Percentiles rank a stretch among this genome's conserved stretches.
phyloP scores from a whole-genome alignment of 2,329 filamentous ascomycete genomes.

The Thyridium curvatum region DNA sequence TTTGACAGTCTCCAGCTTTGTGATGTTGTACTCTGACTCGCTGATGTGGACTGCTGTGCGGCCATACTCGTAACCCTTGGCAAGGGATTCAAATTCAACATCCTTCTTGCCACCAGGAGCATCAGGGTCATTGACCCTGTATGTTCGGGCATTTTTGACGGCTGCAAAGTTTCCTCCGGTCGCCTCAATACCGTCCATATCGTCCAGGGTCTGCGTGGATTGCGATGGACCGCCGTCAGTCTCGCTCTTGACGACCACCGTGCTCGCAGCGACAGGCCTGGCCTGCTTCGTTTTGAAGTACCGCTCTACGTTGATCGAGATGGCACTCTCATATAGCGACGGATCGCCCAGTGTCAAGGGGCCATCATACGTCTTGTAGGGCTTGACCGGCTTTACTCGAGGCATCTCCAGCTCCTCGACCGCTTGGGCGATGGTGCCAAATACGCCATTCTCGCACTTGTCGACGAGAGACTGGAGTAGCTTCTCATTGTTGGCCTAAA shows the following conservation, averaged over 20 bases:
- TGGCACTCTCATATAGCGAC: slow-evolving; percentile 63
- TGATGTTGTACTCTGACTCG: slow-evolving; percentile 79
- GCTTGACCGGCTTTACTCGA: slow-evolving; percentile 66
- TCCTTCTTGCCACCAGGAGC: slow-evolving; percentile 75
- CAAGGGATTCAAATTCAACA: slow-evolving; percentile 73
- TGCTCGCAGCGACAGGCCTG: slow-evolving; percentile 67
- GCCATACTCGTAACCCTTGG: slow-evolving; percentile 93
- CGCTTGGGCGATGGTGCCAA: slow-evolving; percentile 82
- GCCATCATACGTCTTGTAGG: slow-evolving; percentile 75
- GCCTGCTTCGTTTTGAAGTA: slow-evolving; percentile 83
- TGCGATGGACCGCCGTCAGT: slow-evolving; percentile 36
- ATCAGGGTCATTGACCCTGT: slow-evolving; percentile 70
- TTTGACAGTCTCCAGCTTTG: slow-evolving; percentile 73
- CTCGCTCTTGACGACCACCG: slow-evolving; percentile 58
- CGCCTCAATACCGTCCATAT: slow-evolving; percentile 41
- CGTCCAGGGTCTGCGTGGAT: slow-evolving; percentile 42
- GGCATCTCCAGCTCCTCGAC: slow-evolving; percentile 75
- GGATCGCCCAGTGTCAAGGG: slow-evolving; percentile 73
- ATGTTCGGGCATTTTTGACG: slow-evolving; percentile 73
- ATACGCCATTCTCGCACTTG: slow-evolving; percentile 60
- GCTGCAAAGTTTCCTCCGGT: slow-evolving; percentile 48
- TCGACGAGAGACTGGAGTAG: slow-evolving; percentile 60
- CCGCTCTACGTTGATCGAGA: slow-evolving; percentile 81
- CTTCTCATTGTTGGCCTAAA: slow-evolving; percentile 63
- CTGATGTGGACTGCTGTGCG: slow-evolving; percentile 86